Conservation (phyloP, 768 basidiomycete genomes). For the Russula virescens region DNA sequence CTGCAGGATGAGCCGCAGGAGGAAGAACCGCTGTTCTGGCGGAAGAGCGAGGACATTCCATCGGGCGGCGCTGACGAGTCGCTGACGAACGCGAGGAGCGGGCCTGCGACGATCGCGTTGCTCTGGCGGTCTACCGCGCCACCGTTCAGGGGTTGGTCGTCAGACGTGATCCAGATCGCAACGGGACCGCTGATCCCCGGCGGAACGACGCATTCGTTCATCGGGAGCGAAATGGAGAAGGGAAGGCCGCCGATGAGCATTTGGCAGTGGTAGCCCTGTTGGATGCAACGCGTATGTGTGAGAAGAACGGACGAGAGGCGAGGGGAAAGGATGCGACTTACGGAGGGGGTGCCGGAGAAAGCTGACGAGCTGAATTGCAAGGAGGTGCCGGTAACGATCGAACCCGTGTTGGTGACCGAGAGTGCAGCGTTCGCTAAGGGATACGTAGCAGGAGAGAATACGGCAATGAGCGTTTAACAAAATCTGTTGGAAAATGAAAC, state of each 20-base stretch:
- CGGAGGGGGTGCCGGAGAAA: conserved; percentile 45
- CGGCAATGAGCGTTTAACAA: not conserved
- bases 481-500: conserved; percentile 21
- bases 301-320: not conserved
- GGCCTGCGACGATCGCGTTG: conserved; percentile 61
- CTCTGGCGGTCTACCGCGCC: conserved; percentile 52
- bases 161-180: conserved; percentile 62
- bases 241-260: conserved; percentile 64
- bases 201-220: conserved; percentile 60
- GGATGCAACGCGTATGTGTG: not conserved
- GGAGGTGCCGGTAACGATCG: conserved; percentile 49
- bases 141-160: conserved; percentile 56
- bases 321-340: conserved; percentile 28
- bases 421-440: conserved; percentile 52
- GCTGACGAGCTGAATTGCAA: conserved; percentile 56
- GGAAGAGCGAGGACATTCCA: conserved; percentile 46
- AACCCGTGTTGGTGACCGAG: conserved; percentile 56
- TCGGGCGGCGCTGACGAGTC: conserved; percentile 38
- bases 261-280: conserved; percentile 60
- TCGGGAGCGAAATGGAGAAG: conserved; percentile 51
- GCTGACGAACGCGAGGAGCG: conserved; percentile 63
- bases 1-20: too few species aligned
- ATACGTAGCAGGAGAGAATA: too few species aligned
- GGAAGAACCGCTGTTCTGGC: conserved; percentile 27
- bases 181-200: conserved; percentile 66